Percentiles rank a stretch among this genome's conserved stretches.
phyloP scores from a whole-genome alignment of 495 filamentous ascomycete genomes.

The Massariosphaeria phaeospora region DNA sequence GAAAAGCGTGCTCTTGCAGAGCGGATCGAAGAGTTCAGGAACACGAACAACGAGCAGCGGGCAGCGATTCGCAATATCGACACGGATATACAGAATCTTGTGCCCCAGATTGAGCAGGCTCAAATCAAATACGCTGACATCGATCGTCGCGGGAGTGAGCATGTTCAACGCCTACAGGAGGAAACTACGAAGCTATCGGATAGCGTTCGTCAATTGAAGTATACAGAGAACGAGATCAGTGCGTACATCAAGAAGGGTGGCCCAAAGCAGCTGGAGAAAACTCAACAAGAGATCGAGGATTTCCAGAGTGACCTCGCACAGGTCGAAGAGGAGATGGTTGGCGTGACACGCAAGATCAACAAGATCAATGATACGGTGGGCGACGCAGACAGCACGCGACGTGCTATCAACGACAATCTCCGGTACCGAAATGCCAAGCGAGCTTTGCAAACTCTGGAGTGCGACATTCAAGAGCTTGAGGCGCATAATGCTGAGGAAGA shows the following conservation, averaged over 20 bases:
- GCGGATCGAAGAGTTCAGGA: slow-evolving; percentile 68
- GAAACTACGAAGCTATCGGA: slow-evolving; percentile 65
- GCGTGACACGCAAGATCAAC: slow-evolving; percentile 65
- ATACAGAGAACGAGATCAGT: slow-evolving; percentile 71
- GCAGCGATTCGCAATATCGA: slow-evolving; percentile 62
- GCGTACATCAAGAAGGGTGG: slow-evolving; percentile 75
- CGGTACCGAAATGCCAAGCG: slow-evolving; percentile 69
- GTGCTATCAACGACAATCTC: slow-evolving; percentile 81
- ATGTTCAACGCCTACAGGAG: slow-evolving; percentile 68
- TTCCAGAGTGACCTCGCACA: slow-evolving; percentile 61
- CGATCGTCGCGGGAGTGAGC: slow-evolving; percentile 61
- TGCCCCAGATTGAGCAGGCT: slow-evolving; percentile 68
- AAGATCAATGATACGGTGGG: slow-evolving; percentile 70
- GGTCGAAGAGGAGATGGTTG: slow-evolving; percentile 61
- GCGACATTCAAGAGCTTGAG: slow-evolving; percentile 71
- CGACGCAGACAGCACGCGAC: slow-evolving; percentile 71
- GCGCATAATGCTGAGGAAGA: slow-evolving; percentile 78
- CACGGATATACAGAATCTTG: slow-evolving; percentile 61
- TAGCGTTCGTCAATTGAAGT: slow-evolving; percentile 69
- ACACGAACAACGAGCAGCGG: slow-evolving; percentile 60
- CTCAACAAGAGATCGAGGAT: slow-evolving; percentile 61
- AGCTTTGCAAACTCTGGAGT: slow-evolving; percentile 58
- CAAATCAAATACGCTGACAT: slow-evolving; percentile 70
- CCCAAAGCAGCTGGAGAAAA: slow-evolving; percentile 60
- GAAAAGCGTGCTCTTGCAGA: slow-evolving; percentile 62